A percentile compares a stretch with the other conserved stretches of the same genome.
Conservation (phyloP, 1,284 basidiomycete genomes). For the Ganoderma lucidum region DNA sequence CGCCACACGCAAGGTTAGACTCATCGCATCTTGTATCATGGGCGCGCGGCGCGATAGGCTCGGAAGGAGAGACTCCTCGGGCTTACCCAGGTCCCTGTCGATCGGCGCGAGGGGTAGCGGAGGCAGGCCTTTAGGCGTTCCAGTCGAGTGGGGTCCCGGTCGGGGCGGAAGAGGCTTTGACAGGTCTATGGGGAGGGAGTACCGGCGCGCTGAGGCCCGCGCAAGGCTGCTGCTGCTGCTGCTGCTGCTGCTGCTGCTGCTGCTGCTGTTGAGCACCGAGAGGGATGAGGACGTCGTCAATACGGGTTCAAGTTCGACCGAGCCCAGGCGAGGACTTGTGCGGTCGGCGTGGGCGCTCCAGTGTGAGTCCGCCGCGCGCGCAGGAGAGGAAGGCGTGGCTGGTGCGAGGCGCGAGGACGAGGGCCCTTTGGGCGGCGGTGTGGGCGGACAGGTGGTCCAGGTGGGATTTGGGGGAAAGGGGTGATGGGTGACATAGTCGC, state of each 20-base stretch:
- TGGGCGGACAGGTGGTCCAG: constrained; percentile 65
- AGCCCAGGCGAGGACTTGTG: constrained; percentile 19
- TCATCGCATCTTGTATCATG: background rate
- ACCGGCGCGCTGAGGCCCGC: constrained; percentile 18
- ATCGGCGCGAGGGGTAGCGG: constrained; percentile 22
- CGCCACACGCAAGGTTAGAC: background rate
- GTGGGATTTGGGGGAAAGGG: constrained; percentile 43
- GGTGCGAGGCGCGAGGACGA: constrained; percentile 55
- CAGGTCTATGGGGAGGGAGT: constrained; percentile 34
- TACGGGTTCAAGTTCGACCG: constrained; percentile 32
- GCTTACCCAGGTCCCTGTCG: constrained; percentile 1
- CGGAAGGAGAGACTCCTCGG: constrained; percentile 30
- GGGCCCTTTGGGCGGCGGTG: constrained; percentile 54
- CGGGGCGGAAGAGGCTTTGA: constrained; percentile 30
- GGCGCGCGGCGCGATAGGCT: constrained; percentile 34
- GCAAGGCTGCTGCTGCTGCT: background rate
- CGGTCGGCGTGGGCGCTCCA: constrained; percentile 28
- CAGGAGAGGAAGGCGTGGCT: constrained; percentile 56
- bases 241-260: background rate
- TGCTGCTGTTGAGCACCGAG: constrained; percentile 17
- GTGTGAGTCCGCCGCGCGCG: constrained; percentile 36
- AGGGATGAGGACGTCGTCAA: constrained; percentile 26
- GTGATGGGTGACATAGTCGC: constrained; percentile 25
- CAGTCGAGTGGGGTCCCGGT: constrained; percentile 9
- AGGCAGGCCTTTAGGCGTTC: constrained; percentile 25